Evolutionary conservation across 1,139 yeast species (phyloP).

Genomic region (Suhomyces chickasaworum): DNA sequence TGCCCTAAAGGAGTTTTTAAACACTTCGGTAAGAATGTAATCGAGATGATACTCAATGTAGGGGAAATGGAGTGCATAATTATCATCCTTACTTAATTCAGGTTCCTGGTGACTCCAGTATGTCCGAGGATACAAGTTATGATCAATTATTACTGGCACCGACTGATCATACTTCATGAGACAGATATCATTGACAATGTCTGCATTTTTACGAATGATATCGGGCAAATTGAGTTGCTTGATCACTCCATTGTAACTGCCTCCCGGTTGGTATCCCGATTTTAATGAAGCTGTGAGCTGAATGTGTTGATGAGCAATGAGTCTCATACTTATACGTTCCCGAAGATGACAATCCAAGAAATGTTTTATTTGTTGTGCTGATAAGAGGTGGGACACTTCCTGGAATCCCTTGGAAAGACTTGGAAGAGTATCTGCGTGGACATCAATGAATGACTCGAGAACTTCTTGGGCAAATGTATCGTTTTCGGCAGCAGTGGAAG

Average conservation of each 20-base stretch:
- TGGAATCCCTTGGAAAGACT: conserved; percentile 78
- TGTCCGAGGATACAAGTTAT: conserved; percentile 34
- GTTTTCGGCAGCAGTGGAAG: conserved; percentile 56
- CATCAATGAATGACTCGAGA: conserved; percentile 61
- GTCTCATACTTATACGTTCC: conserved; percentile 82
- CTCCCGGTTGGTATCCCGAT: conserved; percentile 29
- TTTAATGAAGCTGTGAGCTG: conserved; percentile 27
- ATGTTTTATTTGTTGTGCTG: conserved; percentile 51
- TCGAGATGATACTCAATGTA: conserved; percentile 87
- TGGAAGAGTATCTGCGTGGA: conserved; percentile 83
- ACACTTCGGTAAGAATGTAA: conserved; percentile 81
- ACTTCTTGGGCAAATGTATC: conserved; percentile 47
- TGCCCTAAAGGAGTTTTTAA: conserved; percentile 85
- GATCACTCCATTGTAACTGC: conserved; percentile 69
- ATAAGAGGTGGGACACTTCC: conserved; percentile 63
- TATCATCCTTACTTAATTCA: conserved; percentile 24
- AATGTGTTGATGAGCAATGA: conserved; percentile 83
- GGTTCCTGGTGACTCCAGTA: conserved; percentile 41
- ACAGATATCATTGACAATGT: conserved; percentile 79
- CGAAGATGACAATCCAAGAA: conserved; percentile 78
- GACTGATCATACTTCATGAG: conserved; percentile 77
- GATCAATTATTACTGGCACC: conserved; percentile 61
- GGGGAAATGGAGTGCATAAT: conserved; percentile 49
- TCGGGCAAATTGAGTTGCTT: conserved; percentile 63
- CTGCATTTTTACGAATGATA: conserved; percentile 62